Evolutionary conservation across 129 eudicot genomes (phyloP).

Genomic region (Cynara cardunculus): DNA sequence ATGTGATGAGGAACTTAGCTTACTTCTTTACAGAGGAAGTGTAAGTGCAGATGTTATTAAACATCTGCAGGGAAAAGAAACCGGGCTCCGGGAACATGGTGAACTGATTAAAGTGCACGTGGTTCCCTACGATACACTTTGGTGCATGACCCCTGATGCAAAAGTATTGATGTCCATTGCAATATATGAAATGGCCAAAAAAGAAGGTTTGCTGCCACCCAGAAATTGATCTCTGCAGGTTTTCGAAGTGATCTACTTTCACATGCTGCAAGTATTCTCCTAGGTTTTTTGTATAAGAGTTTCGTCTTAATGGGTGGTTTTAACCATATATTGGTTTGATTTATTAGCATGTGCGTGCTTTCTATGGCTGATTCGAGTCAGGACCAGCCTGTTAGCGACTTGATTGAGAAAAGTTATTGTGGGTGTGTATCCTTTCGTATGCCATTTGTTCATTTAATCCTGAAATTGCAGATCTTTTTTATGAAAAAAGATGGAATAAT

Average conservation of each 20-base stretch:
- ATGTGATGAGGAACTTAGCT: slow-evolving; percentile 86
- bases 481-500: too few species aligned
- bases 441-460: too few species aligned
- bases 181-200: slow-evolving; percentile 94
- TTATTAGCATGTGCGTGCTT: too few species aligned
- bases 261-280: neutral
- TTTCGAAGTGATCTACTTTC: neutral
- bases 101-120: slow-evolving; percentile 88
- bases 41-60: slow-evolving; percentile 57
- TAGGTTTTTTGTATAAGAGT: too few species aligned
- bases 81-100: slow-evolving; percentile 85
- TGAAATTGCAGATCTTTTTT: too few species aligned
- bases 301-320: too few species aligned
- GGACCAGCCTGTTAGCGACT: too few species aligned
- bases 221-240: slow-evolving; percentile 4
- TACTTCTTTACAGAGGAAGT: slow-evolving; percentile 75
- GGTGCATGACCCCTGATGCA: slow-evolving; percentile 93
- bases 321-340: too few species aligned
- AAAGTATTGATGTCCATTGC: slow-evolving; percentile 86
- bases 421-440: neutral
- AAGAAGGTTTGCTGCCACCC: slow-evolving; percentile 60
- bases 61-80: slow-evolving; percentile 85
- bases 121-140: slow-evolving; percentile 70
- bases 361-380: too few species aligned
- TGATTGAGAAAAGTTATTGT: neutral